Conservation (phyloP, 805 yeast genomes). For the Kluyveromyces nonfermentans region DNA sequence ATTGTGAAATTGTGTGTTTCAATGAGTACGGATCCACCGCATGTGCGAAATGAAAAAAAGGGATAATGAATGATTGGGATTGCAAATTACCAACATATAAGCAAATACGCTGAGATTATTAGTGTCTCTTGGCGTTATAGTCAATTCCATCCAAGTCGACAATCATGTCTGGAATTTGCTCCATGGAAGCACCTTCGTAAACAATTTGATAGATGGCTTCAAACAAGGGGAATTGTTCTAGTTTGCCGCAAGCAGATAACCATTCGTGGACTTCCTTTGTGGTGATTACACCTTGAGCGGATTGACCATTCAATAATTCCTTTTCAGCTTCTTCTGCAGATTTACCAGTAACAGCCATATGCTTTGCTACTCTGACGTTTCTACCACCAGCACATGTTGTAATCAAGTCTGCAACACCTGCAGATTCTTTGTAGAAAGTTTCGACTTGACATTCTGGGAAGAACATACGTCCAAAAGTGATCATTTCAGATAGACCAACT, state of each 20-base stretch:
- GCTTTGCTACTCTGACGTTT: conserved; percentile 83
- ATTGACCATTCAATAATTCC: conserved; percentile 84
- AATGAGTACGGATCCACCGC: not conserved
- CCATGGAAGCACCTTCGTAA: conserved; percentile 64
- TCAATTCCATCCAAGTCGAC: conserved; percentile 34
- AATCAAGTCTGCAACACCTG: conserved; percentile 97
- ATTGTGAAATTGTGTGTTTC: not conserved
- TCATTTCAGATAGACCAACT: conserved; percentile 85
- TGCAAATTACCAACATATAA: not conserved
- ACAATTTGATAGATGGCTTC: conserved; percentile 71
- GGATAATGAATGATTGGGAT: not conserved
- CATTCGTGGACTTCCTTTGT: conserved; percentile 86
- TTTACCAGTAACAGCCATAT: conserved; percentile 73
- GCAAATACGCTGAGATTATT: not conserved
- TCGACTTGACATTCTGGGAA: conserved; percentile 64
- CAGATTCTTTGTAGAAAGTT: conserved; percentile 88
- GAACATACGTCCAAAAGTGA: conserved; percentile 73
- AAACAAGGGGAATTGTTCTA: conserved; percentile 61
- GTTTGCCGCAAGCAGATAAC: conserved; percentile 39
- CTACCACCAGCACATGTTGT: conserved; percentile 98
- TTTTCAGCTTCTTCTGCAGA: conserved; percentile 76
- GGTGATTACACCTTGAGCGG: conserved; percentile 92
- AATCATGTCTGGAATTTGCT: conserved; percentile 62
- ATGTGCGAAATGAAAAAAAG: not conserved
- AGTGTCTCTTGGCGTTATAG: conserved; percentile 4